phyloP scores from a whole-genome alignment of 257 asterid species.

The Echium plantagineum region DNA sequence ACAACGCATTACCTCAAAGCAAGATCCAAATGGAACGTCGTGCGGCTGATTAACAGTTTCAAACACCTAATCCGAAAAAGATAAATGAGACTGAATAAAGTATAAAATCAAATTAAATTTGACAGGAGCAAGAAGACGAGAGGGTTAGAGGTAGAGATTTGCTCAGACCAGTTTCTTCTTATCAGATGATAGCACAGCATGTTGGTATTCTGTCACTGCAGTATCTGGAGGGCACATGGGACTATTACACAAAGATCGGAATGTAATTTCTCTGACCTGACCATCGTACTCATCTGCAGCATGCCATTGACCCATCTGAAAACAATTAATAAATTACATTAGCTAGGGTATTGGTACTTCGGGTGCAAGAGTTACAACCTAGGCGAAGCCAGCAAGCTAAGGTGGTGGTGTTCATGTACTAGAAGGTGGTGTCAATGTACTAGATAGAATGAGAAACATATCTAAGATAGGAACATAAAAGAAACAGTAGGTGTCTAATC shows the following conservation, averaged over 20 bases:
- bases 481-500: no score
- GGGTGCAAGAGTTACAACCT: no score
- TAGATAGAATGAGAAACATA: no score
- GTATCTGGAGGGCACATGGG: constrained; percentile 97
- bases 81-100: background rate
- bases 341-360: no score
- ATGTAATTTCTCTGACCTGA: constrained; percentile 70
- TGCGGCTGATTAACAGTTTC: constrained; percentile 83
- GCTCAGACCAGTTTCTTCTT: constrained; percentile 51
- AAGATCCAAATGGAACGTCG: constrained; percentile 93
- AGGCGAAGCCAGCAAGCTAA: no score
- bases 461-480: no score
- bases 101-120: background rate
- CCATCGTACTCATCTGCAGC: constrained; percentile 72
- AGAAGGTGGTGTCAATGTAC: no score
- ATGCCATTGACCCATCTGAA: constrained; percentile 73
- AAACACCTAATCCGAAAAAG: constrained; percentile 42
- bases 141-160: constrained; percentile 3
- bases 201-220: constrained; percentile 79
- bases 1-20: constrained; percentile 56
- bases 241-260: constrained; percentile 59
- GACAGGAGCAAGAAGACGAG: no score
- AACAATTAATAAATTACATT: background rate
- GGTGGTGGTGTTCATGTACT: no score
- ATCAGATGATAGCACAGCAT: constrained; percentile 50